phyloP scores from a whole-genome alignment of 768 basidiomycete genomes.

The Amanita phalloides region DNA sequence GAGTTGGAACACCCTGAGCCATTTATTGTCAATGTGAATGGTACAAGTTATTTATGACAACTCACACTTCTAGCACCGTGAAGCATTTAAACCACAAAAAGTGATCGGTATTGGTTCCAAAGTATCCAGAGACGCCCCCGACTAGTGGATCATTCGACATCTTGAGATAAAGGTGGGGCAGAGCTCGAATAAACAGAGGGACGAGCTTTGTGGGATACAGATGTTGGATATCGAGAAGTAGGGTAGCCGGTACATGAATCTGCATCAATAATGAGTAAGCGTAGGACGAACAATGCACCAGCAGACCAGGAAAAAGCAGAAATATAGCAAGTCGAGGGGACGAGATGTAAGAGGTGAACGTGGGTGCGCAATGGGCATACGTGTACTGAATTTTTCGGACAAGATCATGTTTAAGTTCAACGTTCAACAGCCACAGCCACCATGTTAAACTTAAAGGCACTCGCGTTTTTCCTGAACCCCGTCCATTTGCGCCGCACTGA shows the following conservation, averaged over 20 bases:
- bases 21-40: not conserved
- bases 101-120: constrained; percentile 20
- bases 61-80: constrained; percentile 50
- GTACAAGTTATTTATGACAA: not conserved
- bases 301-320: constrained; percentile 49
- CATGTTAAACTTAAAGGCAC: too few species aligned
- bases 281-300: not conserved
- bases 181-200: constrained; percentile 31
- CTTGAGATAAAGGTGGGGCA: constrained; percentile 40
- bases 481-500: too few species aligned
- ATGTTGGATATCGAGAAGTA: constrained; percentile 63
- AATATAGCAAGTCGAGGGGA: constrained; percentile 60
- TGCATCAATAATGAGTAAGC: constrained; percentile 8
- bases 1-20: constrained; percentile 54
- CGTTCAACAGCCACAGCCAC: too few species aligned
- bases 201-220: constrained; percentile 44
- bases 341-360: constrained; percentile 36
- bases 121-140: constrained; percentile 34
- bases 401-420: constrained; percentile 10
- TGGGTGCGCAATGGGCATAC: not conserved
- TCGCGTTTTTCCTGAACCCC: too few species aligned
- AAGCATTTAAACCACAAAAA: constrained; percentile 60
- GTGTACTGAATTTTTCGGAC: constrained; percentile 12
- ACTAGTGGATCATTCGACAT: constrained; percentile 62
- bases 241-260: constrained; percentile 59